Conservation (phyloP, 108 stramenopile genomes). For the Skeletonema tropicum region DNA sequence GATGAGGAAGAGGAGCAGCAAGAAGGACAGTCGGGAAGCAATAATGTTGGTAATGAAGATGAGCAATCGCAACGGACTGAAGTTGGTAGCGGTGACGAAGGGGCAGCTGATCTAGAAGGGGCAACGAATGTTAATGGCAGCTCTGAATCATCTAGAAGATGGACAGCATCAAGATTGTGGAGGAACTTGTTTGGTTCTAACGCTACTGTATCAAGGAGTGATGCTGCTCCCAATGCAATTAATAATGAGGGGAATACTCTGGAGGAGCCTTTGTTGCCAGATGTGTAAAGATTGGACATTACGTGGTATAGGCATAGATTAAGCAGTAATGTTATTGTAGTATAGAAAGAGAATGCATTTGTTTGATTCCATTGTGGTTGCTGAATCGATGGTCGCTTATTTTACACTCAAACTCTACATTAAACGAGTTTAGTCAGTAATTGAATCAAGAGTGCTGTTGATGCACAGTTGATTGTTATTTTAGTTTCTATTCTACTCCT, state of each 20-base stretch:
- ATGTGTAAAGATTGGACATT: not conserved
- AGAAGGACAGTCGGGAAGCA: not conserved
- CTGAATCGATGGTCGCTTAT: no score
- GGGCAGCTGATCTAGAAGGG: not conserved
- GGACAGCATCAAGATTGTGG: not conserved
- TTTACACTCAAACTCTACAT: no score
- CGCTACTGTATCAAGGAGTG: not conserved
- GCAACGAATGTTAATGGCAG: not conserved
- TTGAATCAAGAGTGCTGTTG: no score
- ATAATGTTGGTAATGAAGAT: not conserved
- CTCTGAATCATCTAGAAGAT: not conserved
- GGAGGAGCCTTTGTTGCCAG: not conserved
- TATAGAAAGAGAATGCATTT: not conserved
- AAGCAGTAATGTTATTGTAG: not conserved
- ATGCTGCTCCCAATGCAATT: conserved; percentile 5
- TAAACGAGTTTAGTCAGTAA: no score
- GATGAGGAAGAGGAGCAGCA: conserved; percentile 20
- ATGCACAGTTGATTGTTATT: no score
- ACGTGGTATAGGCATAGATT: not conserved
- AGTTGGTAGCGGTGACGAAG: not conserved
- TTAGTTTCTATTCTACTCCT: no score
- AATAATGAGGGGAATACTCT: conserved; percentile 3
- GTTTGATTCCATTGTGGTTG: no score
- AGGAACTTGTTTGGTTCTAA: not conserved
- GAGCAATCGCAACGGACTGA: not conserved